Evolutionary conservation across 345 rosid species (phyloP).

Genomic region (Hibiscus syriacus): DNA sequence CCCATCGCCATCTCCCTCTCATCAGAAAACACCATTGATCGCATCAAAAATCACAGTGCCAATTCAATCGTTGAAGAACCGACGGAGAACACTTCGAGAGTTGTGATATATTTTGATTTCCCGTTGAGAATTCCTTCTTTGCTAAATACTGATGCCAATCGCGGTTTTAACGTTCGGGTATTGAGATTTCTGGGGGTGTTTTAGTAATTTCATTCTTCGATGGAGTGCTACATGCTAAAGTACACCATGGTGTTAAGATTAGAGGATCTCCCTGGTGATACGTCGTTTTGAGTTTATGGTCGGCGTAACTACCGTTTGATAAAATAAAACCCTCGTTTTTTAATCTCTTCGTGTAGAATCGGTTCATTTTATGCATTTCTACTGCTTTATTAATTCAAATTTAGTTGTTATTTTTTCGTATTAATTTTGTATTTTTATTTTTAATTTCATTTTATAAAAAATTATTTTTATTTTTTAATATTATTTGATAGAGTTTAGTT

Average conservation of each 20-base stretch:
- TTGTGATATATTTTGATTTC: not conserved
- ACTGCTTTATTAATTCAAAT: too few relatives aligned
- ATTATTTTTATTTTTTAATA: too few relatives aligned
- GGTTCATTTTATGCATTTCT: too few relatives aligned
- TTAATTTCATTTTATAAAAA: too few relatives aligned
- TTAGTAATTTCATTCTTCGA: slow-evolving; percentile 1
- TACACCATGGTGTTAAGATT: slow-evolving; percentile 4
- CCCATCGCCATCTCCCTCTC: slow-evolving; percentile 30
- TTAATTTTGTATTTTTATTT: too few relatives aligned
- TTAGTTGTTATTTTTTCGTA: too few relatives aligned
- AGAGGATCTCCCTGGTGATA: too few relatives aligned
- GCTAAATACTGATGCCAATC: not conserved
- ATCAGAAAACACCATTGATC: slow-evolving; percentile 34
- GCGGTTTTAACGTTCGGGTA: slow-evolving; percentile 28
- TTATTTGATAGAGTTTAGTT: too few relatives aligned
- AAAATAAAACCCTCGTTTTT: too few relatives aligned
- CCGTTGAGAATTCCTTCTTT: not conserved
- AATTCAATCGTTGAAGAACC: not conserved
- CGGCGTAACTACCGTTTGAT: too few relatives aligned
- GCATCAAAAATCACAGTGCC: not conserved
- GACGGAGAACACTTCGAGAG: slow-evolving; percentile 13
- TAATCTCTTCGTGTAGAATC: too few relatives aligned
- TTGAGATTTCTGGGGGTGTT: not conserved
- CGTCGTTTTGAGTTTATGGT: too few relatives aligned
- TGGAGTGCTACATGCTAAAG: slow-evolving; percentile 4